A percentile compares a stretch with the other conserved stretches of the same genome.
These are phyloP conservation scores for Entoloma clypeatum DNA, from an alignment of 1,284 basidiomycete genomes.

Conservation along the genomic window DNA sequence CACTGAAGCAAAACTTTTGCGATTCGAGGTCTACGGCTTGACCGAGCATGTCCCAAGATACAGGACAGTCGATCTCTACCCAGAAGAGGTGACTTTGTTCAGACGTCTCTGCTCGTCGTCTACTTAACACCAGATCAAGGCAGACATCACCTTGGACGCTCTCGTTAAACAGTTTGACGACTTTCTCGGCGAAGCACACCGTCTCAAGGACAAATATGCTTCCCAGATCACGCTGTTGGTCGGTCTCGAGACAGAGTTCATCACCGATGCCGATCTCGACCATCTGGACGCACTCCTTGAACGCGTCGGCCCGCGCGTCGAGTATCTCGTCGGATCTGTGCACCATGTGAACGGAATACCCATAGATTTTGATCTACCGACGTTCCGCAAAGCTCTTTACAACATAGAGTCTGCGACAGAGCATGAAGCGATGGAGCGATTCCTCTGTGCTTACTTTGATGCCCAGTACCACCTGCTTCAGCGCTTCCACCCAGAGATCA, in stretches of 20 bases:
- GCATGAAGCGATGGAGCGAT: slow-evolving; percentile 32
- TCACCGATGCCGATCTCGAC: slow-evolving; percentile 66
- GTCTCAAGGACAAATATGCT: slow-evolving; percentile 60
- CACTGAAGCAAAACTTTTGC: slow-evolving; percentile 69
- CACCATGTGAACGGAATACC: slow-evolving; percentile 89
- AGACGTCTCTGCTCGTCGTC: slow-evolving; percentile 2
- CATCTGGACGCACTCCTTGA: slow-evolving; percentile 50
- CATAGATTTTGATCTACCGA: slow-evolving; percentile 87
- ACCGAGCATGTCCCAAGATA: slow-evolving; percentile 96
- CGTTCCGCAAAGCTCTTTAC: slow-evolving; percentile 60
- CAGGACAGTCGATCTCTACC: slow-evolving; percentile 79
- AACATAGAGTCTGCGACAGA: slow-evolving; percentile 33
- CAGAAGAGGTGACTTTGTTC: slow-evolving; percentile 71
- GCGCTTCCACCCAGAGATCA: slow-evolving; percentile 79
- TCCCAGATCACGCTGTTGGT: slow-evolving; percentile 75
- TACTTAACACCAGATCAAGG: slow-evolving; percentile 31
- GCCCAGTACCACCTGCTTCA: slow-evolving; percentile 70
- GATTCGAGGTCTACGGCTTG: slow-evolving; percentile 83
- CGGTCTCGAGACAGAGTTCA: slow-evolving; percentile 92
- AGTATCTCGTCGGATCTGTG: slow-evolving; percentile 91
- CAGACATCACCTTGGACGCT: slow-evolving; percentile 41
- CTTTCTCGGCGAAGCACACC: slow-evolving; percentile 76
- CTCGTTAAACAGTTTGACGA: slow-evolving; percentile 59
- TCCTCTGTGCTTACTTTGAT: slow-evolving; percentile 79
- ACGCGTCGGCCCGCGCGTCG: slow-evolving; percentile 50